phyloP scores from a whole-genome alignment of 805 yeast genomes.

The Limtongozyma cylindracea region DNA sequence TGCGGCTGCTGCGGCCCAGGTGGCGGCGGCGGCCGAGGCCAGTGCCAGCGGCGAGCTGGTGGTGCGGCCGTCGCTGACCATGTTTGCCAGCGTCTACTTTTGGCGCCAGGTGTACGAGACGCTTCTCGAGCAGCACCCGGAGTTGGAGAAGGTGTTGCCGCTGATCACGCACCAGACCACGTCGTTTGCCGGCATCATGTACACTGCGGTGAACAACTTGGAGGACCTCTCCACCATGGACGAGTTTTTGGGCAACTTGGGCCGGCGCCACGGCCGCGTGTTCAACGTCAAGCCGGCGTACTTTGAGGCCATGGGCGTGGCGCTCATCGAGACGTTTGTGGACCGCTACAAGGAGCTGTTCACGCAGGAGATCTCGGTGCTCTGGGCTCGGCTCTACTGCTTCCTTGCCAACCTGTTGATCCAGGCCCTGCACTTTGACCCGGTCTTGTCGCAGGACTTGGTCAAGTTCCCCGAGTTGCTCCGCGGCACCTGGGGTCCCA shows the following conservation, averaged over 20 bases:
- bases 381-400: conserved; percentile 48
- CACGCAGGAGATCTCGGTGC: conserved; percentile 33
- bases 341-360: conserved; percentile 32
- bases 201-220: conserved; percentile 36
- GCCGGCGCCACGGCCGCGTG: conserved; percentile 53
- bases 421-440: too few species aligned
- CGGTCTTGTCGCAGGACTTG: too few species aligned
- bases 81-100: too few species aligned
- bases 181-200: conserved; percentile 56
- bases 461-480: too few species aligned
- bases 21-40: too few species aligned
- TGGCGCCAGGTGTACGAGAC: conserved; percentile 59
- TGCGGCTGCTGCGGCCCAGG: too few species aligned
- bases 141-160: conserved; percentile 41
- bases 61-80: too few species aligned
- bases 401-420: conserved; percentile 43
- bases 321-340: conserved; percentile 38
- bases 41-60: too few species aligned
- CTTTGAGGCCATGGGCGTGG: conserved; percentile 52
- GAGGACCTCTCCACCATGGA: conserved; percentile 32
- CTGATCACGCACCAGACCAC: conserved; percentile 58
- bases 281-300: conserved; percentile 46
- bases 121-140: conserved; percentile 31
- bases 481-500: too few species aligned
- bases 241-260: conserved; percentile 33